These are phyloP conservation scores for Chrysosporium keratinophilum DNA, from an alignment of 2,329 filamentous ascomycete genomes.

Conservation along the genomic window DNA sequence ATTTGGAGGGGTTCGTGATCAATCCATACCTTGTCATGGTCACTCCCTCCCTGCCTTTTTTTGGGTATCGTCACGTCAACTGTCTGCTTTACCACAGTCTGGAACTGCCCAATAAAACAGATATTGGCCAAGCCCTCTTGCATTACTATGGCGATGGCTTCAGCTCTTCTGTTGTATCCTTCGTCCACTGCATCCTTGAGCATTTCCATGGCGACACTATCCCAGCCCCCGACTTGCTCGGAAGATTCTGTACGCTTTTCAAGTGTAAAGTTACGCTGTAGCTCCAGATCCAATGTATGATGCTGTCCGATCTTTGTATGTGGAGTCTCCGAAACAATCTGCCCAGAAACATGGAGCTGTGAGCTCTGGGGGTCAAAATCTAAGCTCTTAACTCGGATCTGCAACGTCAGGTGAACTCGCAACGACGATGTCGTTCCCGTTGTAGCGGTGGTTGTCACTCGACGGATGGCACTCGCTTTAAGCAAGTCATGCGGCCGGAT, in stretches of 20 bases:
- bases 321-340: constrained; percentile 56
- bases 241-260: constrained; percentile 57
- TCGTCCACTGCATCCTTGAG: constrained; percentile 69
- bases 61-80: constrained; percentile 40
- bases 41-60: constrained; percentile 38
- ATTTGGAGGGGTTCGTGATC: neutral
- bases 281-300: constrained; percentile 72
- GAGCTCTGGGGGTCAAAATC: constrained; percentile 61
- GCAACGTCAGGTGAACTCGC: constrained; percentile 54
- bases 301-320: constrained; percentile 56
- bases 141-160: constrained; percentile 85
- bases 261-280: constrained; percentile 76
- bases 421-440: constrained; percentile 52
- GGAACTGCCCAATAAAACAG: constrained; percentile 42
- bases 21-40: constrained; percentile 39
- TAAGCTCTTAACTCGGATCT: constrained; percentile 54
- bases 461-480: constrained; percentile 55
- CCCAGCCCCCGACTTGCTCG: constrained; percentile 56
- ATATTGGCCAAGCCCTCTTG: constrained; percentile 55
- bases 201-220: constrained; percentile 71
- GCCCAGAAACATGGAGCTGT: constrained; percentile 58
- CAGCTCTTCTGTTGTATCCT: constrained; percentile 57
- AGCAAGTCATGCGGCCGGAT: constrained; percentile 56
- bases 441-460: constrained; percentile 48
- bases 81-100: constrained; percentile 41